Evolutionary conservation across 2,329 filamentous ascomycete species (phyloP), one percentile per base, ranked within the genome.

Genomic region (Spiromastix sp.): DNA sequence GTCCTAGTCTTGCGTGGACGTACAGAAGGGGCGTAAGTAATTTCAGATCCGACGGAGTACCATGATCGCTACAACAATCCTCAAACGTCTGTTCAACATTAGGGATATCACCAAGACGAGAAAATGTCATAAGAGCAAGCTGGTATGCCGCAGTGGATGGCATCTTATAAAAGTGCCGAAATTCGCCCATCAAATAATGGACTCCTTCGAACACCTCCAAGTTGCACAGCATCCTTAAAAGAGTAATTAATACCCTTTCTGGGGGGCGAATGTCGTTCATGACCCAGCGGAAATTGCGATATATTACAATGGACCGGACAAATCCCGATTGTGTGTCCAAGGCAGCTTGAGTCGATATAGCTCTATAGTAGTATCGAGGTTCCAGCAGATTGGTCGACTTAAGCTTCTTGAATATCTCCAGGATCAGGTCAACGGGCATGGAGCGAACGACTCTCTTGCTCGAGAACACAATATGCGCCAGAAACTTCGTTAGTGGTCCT

Each of bases 1-100:
- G 75, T 2, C 77, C 81, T 32, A 74, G 65, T 38, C 74, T 71
- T 1, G 85, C 79, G 57, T 89, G 75, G 1, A 79, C 81, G 44
- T 81, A 75, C 26, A 93, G 64, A 3, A 86, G 62, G 30, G 76
- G 72, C n/a, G 67, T 50, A 20, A 64, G 37, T n/a, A 57, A 42
- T 27, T 40, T 50, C 11, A 48, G 42, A 29, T 48, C 50, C 19
- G 36, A 45, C 1, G 60, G 58, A 10, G 43, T 48, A 11, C 59
- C 60, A 42, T 66, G 49, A 20, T 59, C 49, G 20, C 42, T 40
- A n/a, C 58, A 37, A 16, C 59, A 61, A 25, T 60, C 56, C 6
- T 64, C 46, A 41, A 71, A 72, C 5, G 71, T 38, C 21, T 54
- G 48, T 26, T 64, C 47, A 19, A 71, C 63, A 13, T 59, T 59